A percentile compares a stretch with the other conserved stretches of the same genome.
Conservation (phyloP, 2,329 filamentous ascomycete genomes). For the Colletotrichum eremochloae region DNA sequence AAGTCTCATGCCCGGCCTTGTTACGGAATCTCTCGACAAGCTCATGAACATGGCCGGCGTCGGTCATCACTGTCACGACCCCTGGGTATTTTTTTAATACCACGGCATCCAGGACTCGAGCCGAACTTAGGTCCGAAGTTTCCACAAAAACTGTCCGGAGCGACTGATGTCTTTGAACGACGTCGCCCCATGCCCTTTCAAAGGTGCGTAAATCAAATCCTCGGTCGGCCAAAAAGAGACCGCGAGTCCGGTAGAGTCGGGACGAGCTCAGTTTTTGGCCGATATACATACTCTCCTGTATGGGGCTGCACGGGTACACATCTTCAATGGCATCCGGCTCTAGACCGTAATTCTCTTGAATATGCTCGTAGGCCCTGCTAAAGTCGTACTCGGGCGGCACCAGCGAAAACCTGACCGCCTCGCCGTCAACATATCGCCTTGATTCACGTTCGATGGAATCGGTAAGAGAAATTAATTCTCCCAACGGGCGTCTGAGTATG, state of each 20-base stretch:
- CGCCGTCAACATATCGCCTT: not conserved
- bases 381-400: constrained; percentile 27
- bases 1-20: not conserved
- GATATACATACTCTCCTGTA: constrained; percentile 55
- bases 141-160: constrained; percentile 37
- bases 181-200: constrained; percentile 18
- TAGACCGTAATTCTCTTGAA: not conserved
- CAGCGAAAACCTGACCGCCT: not conserved
- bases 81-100: constrained; percentile 19
- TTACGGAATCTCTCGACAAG: not conserved
- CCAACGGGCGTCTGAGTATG: too few species aligned
- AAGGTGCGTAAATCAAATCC: constrained; percentile 7
- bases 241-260: constrained; percentile 47
- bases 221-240: not conserved
- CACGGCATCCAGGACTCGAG: constrained; percentile 20
- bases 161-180: constrained; percentile 39
- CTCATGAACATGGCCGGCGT: not conserved
- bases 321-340: constrained; percentile 46
- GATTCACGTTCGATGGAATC: too few species aligned
- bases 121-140: constrained; percentile 9
- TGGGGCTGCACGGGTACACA: constrained; percentile 54
- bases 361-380: not conserved
- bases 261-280: constrained; percentile 46
- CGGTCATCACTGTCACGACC: too few species aligned
- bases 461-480: too few species aligned